These are phyloP conservation scores for Penicillium salamii DNA, from an alignment of 495 filamentous ascomycete genomes.

Conservation along the genomic window DNA sequence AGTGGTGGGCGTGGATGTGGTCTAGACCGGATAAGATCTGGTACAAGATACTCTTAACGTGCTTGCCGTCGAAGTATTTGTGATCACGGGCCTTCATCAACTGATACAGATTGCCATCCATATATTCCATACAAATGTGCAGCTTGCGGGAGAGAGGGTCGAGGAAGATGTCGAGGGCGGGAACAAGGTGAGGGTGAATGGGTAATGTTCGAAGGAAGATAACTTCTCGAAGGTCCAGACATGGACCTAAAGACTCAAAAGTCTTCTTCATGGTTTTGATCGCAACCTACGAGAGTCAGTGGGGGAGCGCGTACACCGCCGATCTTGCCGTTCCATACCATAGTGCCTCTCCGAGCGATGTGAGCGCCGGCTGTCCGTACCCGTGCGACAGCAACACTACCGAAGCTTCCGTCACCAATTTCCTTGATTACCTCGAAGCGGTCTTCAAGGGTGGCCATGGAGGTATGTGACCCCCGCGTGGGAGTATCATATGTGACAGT, in stretches of 20 bases:
- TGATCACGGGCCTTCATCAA: conserved; percentile 98
- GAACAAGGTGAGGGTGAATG: conserved; percentile 85
- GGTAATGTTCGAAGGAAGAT: conserved; percentile 92
- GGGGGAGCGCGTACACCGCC: neutral
- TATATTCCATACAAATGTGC: conserved; percentile 99
- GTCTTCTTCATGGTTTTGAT: conserved; percentile 99
- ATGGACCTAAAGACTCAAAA: conserved; percentile 86
- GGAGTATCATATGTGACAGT: conserved; percentile 63
- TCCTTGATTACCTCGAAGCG: conserved; percentile 97
- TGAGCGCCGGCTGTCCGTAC: conserved; percentile 85
- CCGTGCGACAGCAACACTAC: conserved; percentile 88
- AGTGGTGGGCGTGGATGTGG: conserved; percentile 94
- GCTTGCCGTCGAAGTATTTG: conserved; percentile 82
- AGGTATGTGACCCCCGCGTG: conserved; percentile 51
- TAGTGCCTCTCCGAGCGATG: conserved; percentile 84
- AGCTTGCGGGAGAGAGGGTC: conserved; percentile 93
- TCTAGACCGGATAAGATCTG: conserved; percentile 96
- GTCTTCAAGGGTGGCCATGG: conserved; percentile 65
- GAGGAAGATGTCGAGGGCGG: conserved; percentile 97
- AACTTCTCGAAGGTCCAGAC: conserved; percentile 90
- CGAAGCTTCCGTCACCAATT: conserved; percentile 98
- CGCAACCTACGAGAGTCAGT: conserved; percentile 67
- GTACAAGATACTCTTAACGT: conserved; percentile 96
- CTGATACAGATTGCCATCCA: conserved; percentile 99
- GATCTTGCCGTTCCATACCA: conserved; percentile 55